Evolutionary conservation across 2,329 filamentous ascomycete genomes (phyloP), one percentile per base, ranked within the genome.

Genomic region (Aspergillus sp.): DNA sequence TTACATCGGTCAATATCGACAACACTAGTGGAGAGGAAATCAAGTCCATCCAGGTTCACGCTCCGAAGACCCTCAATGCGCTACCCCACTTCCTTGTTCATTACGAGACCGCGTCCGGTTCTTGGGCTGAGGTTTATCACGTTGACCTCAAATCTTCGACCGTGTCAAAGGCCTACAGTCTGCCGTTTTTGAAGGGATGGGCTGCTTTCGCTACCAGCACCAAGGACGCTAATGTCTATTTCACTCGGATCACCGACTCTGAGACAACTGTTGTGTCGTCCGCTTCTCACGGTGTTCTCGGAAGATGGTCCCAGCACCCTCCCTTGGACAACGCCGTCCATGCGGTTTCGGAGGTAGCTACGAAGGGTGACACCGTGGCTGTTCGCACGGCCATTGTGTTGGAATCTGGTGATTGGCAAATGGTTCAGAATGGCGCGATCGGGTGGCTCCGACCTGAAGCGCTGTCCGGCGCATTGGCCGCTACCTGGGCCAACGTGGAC

Each of bases 61-160:
- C 90, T 1, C 89, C 91, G 15, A 86, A 87, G 63, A 81, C 88
- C 55, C 77, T 86, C 31, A 89, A 90, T 68, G 88, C 90, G 4
- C 81, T 86, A 46, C 82, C 91, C 39, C 91, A 96, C 77, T 96
- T 97, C 77, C 79, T 97, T 33, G 89, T 96, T 5, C 90, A 96
- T 65, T 91, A 86, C 66, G 82, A 87, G 66, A 90, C 90, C 0
- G 80, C 80, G 37, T 79, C 79, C 3, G 86, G 86, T 17, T 90
- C 93, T 70, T 91, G 90, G 79, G 93, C 89, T 3, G 89, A 96
- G 61, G 88, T 98, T 31, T 97, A 89, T 70, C 91, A 96, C 67
- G 83, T 96, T 58, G 84, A 96, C 65, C 74, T 90, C 52, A 88
- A 88, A 75, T 87, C 81, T 58, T 84, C 82, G 54, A 83, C 82